Percentiles rank a stretch among this genome's conserved stretches.
These are phyloP conservation scores for Quercus wislizeni DNA, from an alignment of 306 rosid species.

Conservation along the genomic window DNA sequence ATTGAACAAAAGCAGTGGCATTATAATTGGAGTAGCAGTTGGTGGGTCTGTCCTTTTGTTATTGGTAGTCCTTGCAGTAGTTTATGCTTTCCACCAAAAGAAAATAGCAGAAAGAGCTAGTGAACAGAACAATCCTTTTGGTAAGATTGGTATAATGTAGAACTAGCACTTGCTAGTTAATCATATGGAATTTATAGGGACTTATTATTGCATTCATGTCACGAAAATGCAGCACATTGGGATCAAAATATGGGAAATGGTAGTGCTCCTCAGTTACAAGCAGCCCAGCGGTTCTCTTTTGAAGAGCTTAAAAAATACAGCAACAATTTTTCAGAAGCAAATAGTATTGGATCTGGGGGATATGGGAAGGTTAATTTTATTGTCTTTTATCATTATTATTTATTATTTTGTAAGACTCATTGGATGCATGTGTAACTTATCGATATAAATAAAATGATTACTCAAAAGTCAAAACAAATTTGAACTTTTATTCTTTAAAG, in stretches of 20 bases:
- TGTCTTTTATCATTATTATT: neutral
- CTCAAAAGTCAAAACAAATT: neutral
- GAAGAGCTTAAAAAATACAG: slow-evolving; percentile 60
- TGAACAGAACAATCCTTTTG: slow-evolving; percentile 38
- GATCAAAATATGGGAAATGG: slow-evolving; percentile 27
- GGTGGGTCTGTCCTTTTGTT: slow-evolving; percentile 56
- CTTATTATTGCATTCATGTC: slow-evolving; percentile 8
- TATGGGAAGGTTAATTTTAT: slow-evolving; percentile 60
- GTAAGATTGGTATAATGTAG: slow-evolving; percentile 11
- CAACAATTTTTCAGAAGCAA: slow-evolving; percentile 37
- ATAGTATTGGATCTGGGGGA: slow-evolving; percentile 60
- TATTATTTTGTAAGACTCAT: neutral
- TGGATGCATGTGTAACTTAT: no score
- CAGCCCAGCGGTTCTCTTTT: slow-evolving; percentile 60
- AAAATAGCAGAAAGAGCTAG: slow-evolving; percentile 34
- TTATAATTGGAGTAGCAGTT: slow-evolving; percentile 58
- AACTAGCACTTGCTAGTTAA: neutral
- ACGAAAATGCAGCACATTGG: slow-evolving; percentile 45
- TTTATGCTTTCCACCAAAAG: slow-evolving; percentile 54
- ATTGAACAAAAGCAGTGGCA: slow-evolving; percentile 23
- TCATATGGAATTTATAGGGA: neutral
- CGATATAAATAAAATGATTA: no score
- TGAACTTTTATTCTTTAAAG: neutral
- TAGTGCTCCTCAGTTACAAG: slow-evolving; percentile 42
- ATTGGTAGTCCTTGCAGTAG: slow-evolving; percentile 36